Evolutionary conservation across 2,329 filamentous ascomycete genomes (phyloP).

Genomic region (Sclerotiophoma versabilis): DNA sequence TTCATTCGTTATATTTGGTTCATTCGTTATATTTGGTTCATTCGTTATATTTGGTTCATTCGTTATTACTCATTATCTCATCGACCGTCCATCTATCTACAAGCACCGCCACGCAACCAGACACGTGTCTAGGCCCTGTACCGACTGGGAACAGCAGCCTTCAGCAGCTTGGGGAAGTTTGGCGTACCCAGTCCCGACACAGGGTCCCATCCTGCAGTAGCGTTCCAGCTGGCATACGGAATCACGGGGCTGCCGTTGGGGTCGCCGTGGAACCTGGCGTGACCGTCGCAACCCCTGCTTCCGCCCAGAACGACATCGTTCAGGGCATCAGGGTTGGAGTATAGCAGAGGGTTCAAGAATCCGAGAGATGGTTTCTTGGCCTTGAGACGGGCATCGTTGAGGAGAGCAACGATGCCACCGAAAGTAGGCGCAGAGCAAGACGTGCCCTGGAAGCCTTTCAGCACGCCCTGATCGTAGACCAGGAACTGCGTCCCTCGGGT

Average conservation of each 20-base stretch:
- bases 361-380: slow-evolving; percentile 60
- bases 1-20: too few relatives aligned
- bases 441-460: slow-evolving; percentile 51
- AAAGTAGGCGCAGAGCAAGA: slow-evolving; percentile 65
- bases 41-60: too few relatives aligned
- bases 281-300: slow-evolving; percentile 47
- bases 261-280: slow-evolving; percentile 31
- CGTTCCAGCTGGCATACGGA: slow-evolving; percentile 41
- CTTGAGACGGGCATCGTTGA: slow-evolving; percentile 66
- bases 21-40: too few relatives aligned
- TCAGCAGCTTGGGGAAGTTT: slow-evolving; percentile 39
- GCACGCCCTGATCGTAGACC: slow-evolving; percentile 50
- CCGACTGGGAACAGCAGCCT: slow-evolving; percentile 34
- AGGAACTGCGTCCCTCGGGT: slow-evolving; percentile 57
- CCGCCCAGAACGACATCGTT: slow-evolving; percentile 54
- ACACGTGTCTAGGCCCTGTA: slow-evolving; percentile 26
- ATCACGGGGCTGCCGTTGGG: slow-evolving; percentile 43
- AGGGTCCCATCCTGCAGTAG: slow-evolving; percentile 46
- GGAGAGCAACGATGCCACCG: slow-evolving; percentile 63
- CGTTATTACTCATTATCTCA: too few relatives aligned
- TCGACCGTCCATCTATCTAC: neutral
- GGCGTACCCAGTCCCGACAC: slow-evolving; percentile 44
- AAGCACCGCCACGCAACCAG: neutral
- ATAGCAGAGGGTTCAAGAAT: slow-evolving; percentile 67
- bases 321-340: slow-evolving; percentile 55